phyloP scores from a whole-genome alignment of 257 asterid genomes.

The Osmanthus fragrans region DNA sequence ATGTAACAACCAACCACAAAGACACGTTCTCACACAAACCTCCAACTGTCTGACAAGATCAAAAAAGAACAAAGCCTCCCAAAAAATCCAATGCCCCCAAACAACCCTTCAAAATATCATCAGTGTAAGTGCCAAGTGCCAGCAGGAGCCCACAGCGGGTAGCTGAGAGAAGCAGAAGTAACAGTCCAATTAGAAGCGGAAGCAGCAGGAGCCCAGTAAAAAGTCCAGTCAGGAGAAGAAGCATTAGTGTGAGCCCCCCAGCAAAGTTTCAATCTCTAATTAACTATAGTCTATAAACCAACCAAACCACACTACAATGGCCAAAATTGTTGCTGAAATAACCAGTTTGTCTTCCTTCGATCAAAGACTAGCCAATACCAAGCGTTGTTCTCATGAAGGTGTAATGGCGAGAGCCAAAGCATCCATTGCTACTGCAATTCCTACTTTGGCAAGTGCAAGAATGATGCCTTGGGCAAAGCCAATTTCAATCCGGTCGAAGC shows the following conservation, averaged over 20 bases:
- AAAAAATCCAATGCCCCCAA: too few species aligned
- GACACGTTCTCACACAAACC: too few species aligned
- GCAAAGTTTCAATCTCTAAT: constrained; percentile 38
- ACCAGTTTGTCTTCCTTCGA: constrained; percentile 51
- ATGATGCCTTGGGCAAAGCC: constrained; percentile 85
- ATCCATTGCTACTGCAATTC: constrained; percentile 79
- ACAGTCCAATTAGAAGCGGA: constrained; percentile 32
- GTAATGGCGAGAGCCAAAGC: constrained; percentile 86
- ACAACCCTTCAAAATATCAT: too few species aligned
- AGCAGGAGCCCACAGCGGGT: constrained; percentile 55
- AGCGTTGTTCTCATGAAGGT: constrained; percentile 81
- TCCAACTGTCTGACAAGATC: too few species aligned
- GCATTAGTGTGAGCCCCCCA: constrained; percentile 60
- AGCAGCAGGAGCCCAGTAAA: constrained; percentile 45
- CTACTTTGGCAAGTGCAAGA: constrained; percentile 75
- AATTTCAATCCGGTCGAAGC: constrained; percentile 82
- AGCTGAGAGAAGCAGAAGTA: constrained; percentile 44
- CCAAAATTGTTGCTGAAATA: constrained; percentile 41
- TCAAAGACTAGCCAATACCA: constrained; percentile 71
- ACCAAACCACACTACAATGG: constrained; percentile 17
- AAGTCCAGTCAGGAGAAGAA: constrained; percentile 51
- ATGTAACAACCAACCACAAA: too few species aligned
- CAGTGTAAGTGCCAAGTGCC: too few species aligned
- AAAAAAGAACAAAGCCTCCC: too few species aligned
- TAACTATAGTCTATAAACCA: too few species aligned